A percentile compares a stretch with the other conserved stretches of the same genome.
These are phyloP conservation scores for Obelidium mucronatum DNA, from an alignment of 192 early-diverging fungal species.

Conservation along the genomic window DNA sequence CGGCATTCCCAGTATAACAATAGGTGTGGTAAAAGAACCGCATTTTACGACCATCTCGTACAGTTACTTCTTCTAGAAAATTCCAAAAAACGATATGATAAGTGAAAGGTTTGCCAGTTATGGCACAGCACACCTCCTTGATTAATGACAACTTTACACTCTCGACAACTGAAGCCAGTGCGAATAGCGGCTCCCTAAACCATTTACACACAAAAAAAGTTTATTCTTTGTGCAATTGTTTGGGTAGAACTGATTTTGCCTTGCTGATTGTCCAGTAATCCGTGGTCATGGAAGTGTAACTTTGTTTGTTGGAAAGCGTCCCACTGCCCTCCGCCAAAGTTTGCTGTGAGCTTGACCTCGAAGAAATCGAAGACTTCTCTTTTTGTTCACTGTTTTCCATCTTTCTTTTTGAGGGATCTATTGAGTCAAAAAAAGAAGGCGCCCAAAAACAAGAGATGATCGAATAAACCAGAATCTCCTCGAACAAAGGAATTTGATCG, in stretches of 20 bases:
- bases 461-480: not conserved
- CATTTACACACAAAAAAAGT: too few relatives aligned
- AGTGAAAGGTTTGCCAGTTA: not conserved
- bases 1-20: constrained; percentile 48
- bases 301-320: not conserved
- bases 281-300: not conserved
- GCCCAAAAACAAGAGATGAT: not conserved
- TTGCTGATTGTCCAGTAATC: constrained; percentile 16
- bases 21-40: constrained; percentile 52
- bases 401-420: not conserved
- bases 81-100: not conserved
- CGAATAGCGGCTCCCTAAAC: constrained; percentile 18
- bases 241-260: not conserved
- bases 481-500: not conserved
- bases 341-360: too few relatives aligned
- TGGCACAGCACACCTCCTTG: constrained; percentile 13
- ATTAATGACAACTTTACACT: constrained; percentile 46
- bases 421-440: not conserved
- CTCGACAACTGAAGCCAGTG: constrained; percentile 47
- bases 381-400: not conserved
- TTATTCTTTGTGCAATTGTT: not conserved
- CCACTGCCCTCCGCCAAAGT: too few relatives aligned
- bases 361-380: too few relatives aligned
- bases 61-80: constrained; percentile 20
- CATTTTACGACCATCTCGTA: constrained; percentile 59